phyloP scores from a whole-genome alignment of 805 yeast genomes.

The Kodamaea kakaduensis region DNA sequence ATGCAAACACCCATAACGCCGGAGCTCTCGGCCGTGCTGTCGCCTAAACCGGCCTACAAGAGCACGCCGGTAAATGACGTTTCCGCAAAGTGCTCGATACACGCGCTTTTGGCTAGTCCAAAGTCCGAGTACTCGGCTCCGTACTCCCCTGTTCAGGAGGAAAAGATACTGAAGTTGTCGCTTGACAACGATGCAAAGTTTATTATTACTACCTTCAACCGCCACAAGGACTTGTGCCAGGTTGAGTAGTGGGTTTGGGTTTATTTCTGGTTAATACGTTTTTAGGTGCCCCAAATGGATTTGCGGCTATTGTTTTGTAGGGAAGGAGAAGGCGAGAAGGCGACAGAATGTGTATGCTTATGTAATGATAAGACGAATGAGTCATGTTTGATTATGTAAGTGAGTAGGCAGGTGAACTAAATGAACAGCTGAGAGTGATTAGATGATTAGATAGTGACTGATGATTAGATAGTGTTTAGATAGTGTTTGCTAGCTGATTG shows the following conservation, averaged over 20 bases:
- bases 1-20: conserved; percentile 1
- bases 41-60: conserved; percentile 3
- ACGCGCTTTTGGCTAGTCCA: conserved; percentile 13
- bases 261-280: conserved; percentile 6
- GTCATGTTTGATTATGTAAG: too few species aligned
- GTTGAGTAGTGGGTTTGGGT: conserved; percentile 8
- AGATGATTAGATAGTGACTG: too few species aligned
- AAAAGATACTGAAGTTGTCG: conserved; percentile 16
- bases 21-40: conserved; percentile 3
- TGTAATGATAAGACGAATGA: too few species aligned
- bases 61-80: conserved; percentile 7
- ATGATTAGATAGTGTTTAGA: too few species aligned
- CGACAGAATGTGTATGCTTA: too few species aligned
- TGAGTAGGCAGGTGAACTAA: too few species aligned
- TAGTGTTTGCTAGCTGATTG: too few species aligned
- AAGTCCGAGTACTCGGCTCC: conserved; percentile 33
- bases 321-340: conserved; percentile 10
- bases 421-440: too few species aligned
- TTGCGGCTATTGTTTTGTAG: conserved; percentile 11
- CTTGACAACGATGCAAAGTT: conserved; percentile 17
- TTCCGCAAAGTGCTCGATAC: conserved; percentile 12
- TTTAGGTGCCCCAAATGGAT: neutral
- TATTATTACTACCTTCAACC: conserved; percentile 33
- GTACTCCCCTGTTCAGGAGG: conserved; percentile 15
- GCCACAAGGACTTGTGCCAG: conserved; percentile 25